These are phyloP conservation scores for Solanum ossicruentum DNA, from an alignment of 257 asterid genomes.

Conservation along the genomic window DNA sequence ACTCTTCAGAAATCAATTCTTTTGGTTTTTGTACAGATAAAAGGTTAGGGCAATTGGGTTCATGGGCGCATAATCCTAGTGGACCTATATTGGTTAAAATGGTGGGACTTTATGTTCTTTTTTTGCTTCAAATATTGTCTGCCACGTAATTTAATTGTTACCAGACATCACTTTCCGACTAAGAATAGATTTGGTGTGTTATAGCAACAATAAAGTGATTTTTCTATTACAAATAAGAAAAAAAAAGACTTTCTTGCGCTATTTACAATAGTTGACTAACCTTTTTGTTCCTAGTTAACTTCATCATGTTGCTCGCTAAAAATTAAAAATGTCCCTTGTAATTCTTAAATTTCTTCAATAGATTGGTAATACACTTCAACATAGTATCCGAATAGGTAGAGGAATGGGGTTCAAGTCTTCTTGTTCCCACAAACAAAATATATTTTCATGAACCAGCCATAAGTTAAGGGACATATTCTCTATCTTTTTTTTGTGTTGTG, in stretches of 20 bases:
- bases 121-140: neutral
- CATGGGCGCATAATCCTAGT: neutral
- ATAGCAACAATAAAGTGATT: neutral
- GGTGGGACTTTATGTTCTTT: neutral
- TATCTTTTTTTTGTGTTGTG: neutral
- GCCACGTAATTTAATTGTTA: neutral
- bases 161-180: neutral
- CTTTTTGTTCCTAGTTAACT: neutral
- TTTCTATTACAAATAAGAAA: neutral
- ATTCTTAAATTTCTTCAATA: neutral
- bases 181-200: neutral
- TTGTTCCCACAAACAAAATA: neutral
- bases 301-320: neutral
- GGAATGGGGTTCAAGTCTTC: neutral
- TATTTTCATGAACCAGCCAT: neutral
- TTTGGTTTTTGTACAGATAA: neutral
- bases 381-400: neutral
- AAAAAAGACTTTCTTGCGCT: neutral
- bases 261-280: neutral
- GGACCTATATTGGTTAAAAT: neutral
- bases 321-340: neutral
- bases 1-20: conserved; percentile 38
- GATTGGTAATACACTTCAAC: neutral
- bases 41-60: neutral
- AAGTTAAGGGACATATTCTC: neutral